Evolutionary conservation across 75 land plant species (phyloP).

Genomic region (Picea glauca): DNA sequence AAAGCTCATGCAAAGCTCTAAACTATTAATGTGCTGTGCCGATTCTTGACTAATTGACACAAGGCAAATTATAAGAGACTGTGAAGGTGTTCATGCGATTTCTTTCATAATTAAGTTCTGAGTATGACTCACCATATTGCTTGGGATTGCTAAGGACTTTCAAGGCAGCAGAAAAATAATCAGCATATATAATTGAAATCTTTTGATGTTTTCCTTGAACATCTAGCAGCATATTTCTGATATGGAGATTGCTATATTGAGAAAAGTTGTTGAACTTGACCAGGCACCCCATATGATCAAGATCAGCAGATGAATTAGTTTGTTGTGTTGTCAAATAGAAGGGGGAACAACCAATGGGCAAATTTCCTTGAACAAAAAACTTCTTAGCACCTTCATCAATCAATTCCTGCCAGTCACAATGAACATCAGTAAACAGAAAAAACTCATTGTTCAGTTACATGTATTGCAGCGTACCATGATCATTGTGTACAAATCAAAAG

Average conservation of each 20-base stretch:
- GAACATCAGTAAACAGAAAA: too few species aligned
- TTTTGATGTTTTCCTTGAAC: not conserved
- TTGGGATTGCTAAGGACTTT: not conserved
- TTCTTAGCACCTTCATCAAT: not conserved
- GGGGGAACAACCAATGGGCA: not conserved
- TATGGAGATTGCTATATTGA: not conserved
- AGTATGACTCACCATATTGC: not conserved
- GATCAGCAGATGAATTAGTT: not conserved
- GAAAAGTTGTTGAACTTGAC: constrained; percentile 6
- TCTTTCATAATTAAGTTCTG: not conserved
- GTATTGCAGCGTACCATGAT: too few species aligned
- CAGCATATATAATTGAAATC: constrained; percentile 5
- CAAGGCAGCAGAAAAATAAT: not conserved
- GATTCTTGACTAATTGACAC: too few species aligned
- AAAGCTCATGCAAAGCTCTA: too few species aligned
- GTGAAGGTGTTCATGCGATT: not conserved
- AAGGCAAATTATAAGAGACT: too few species aligned
- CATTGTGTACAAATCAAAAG: too few species aligned
- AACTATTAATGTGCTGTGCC: too few species aligned
- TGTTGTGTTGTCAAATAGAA: not conserved
- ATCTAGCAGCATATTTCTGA: not conserved
- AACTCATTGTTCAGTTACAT: too few species aligned
- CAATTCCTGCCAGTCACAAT: not conserved
- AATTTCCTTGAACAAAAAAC: not conserved
- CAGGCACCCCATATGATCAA: constrained; percentile 3